Evolutionary conservation across 805 yeast genomes (phyloP).

Genomic region (Candida xiaguanensis): DNA sequence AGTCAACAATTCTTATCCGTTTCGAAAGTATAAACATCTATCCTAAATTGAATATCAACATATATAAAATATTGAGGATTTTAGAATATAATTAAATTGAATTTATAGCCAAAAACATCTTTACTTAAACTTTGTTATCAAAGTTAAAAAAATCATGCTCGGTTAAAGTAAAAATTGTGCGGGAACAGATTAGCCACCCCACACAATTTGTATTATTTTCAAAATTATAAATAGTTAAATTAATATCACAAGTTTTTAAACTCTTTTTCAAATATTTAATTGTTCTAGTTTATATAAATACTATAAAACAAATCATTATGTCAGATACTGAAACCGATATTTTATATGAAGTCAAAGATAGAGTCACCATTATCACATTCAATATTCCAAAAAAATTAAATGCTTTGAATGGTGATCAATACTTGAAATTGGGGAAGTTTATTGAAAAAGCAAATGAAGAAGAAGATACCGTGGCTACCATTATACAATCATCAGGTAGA

Average conservation of each 20-base stretch:
- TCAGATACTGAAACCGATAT: constrained; percentile 23
- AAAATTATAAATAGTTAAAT: neutral
- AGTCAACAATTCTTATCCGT: too few relatives aligned
- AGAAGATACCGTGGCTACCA: constrained; percentile 58
- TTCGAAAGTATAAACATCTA: too few relatives aligned
- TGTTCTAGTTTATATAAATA: too few relatives aligned
- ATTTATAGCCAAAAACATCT: too few relatives aligned
- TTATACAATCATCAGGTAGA: constrained; percentile 67
- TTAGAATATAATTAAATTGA: too few relatives aligned
- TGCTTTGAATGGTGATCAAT: constrained; percentile 65
- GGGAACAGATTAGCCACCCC: neutral
- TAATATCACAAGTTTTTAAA: neutral
- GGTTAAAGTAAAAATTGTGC: neutral
- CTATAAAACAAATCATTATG: too few relatives aligned
- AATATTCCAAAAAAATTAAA: constrained; percentile 60
- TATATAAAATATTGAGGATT: too few relatives aligned
- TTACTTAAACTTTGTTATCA: too few relatives aligned
- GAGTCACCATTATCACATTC: constrained; percentile 59
- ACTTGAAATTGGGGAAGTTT: constrained; percentile 53
- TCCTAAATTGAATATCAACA: too few relatives aligned
- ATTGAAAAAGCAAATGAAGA: constrained; percentile 63
- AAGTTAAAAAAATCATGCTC: neutral
- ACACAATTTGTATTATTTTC: neutral
- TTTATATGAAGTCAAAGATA: constrained; percentile 42
- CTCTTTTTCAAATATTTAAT: too few relatives aligned